Percentiles rank a stretch among this genome's conserved stretches.
These are phyloP conservation scores for Capillidium heterosporum DNA, from an alignment of 371 early-diverging fungal species.

Conservation along the genomic window DNA sequence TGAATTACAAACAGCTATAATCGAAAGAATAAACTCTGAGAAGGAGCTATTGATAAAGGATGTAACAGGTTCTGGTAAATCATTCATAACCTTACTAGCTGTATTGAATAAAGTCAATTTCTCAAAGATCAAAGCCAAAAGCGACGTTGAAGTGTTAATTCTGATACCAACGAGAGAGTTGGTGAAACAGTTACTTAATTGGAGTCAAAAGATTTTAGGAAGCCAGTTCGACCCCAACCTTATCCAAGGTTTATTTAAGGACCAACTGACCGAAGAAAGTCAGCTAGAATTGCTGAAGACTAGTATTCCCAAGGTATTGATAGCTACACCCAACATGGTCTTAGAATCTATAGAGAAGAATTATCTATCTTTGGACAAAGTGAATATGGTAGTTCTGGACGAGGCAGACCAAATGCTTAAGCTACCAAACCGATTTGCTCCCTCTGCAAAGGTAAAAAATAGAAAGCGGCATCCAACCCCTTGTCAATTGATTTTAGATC, in stretches of 20 bases:
- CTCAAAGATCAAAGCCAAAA: not conserved
- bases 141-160: constrained; percentile 28
- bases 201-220: constrained; percentile 20
- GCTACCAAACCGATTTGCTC: constrained; percentile 34
- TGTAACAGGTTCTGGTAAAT: constrained; percentile 63
- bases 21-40: constrained; percentile 30
- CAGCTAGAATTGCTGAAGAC: constrained; percentile 8
- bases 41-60: constrained; percentile 46
- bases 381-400: constrained; percentile 46
- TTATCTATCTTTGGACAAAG: constrained; percentile 13
- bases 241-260: constrained; percentile 12
- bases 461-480: constrained; percentile 43
- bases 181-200: constrained; percentile 48
- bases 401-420: constrained; percentile 57
- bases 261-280: constrained; percentile 3
- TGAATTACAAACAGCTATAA: constrained; percentile 26
- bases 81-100: constrained; percentile 40
- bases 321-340: constrained; percentile 48
- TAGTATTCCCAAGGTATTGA: constrained; percentile 25
- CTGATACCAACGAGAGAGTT: constrained; percentile 78
- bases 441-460: constrained; percentile 21
- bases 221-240: constrained; percentile 6
- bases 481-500: constrained; percentile 30
- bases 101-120: constrained; percentile 22
- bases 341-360: constrained; percentile 17